A percentile compares a stretch with the other conserved stretches of the same genome.
These are phyloP conservation scores for Boletus huronensis DNA, from an alignment of 768 basidiomycete species.

Conservation along the genomic window DNA sequence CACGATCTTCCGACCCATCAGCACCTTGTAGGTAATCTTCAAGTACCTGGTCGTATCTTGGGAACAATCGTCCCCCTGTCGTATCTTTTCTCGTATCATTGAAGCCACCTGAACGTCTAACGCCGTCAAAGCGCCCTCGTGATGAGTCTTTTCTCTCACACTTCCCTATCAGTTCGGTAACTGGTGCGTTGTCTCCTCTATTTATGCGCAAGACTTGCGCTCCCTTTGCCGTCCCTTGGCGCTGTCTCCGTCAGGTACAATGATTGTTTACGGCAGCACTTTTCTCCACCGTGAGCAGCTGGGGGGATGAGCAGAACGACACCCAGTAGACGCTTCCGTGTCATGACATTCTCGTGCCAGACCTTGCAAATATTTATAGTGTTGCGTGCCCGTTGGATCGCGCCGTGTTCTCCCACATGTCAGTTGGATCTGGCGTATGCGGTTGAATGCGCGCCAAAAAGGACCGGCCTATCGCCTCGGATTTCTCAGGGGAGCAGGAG, in stretches of 20 bases:
- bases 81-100: not conserved
- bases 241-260: not conserved
- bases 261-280: not conserved
- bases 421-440: not conserved
- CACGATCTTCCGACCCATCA: not conserved
- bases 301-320: not conserved
- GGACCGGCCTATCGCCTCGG: slow-evolving; percentile 16
- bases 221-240: not conserved
- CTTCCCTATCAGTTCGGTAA: not conserved
- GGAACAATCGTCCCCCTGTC: not conserved
- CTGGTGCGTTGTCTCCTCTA: not conserved
- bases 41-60: not conserved
- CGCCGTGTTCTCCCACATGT: not conserved
- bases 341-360: not conserved
- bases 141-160: not conserved
- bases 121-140: not conserved
- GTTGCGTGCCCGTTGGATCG: not conserved
- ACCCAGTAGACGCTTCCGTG: not conserved
- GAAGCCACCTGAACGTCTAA: not conserved
- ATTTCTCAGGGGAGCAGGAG: slow-evolving; percentile 13
- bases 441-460: not conserved
- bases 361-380: not conserved
- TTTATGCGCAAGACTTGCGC: not conserved
- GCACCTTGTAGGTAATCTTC: not conserved
- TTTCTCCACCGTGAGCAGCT: not conserved